A percentile compares a stretch with the other conserved stretches of the same genome.
phyloP scores from a whole-genome alignment of 2,329 filamentous ascomycete species.

The Gliomastix tumulicola region DNA sequence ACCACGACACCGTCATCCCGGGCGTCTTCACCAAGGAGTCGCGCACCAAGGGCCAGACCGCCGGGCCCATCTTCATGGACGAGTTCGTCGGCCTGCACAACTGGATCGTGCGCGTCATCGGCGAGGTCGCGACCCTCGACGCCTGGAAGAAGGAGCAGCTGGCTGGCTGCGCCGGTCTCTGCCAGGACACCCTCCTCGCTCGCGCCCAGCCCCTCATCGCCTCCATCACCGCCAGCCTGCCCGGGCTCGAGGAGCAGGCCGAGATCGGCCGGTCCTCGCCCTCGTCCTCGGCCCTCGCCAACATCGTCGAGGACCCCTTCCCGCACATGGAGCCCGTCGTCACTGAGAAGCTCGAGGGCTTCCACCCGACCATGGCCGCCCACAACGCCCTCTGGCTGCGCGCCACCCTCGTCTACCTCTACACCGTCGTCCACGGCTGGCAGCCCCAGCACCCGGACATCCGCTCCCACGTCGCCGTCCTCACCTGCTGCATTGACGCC shows the following conservation, averaged over 20 bases:
- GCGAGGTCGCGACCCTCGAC: constrained; percentile 44
- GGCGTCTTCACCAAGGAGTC: constrained; percentile 11
- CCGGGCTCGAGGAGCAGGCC: constrained; percentile 6
- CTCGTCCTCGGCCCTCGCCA: constrained; percentile 7
- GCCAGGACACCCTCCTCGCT: constrained; percentile 34
- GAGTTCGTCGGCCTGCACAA: constrained; percentile 50
- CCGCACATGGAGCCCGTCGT: constrained; percentile 12
- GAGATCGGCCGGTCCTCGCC: too few relatives aligned
- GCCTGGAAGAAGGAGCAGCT: constrained; percentile 46
- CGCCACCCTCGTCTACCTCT: constrained; percentile 38
- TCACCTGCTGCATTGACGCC: constrained; percentile 23
- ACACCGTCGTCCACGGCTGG: constrained; percentile 43
- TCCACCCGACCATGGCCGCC: constrained; percentile 9
- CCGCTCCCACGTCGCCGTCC: constrained; percentile 19
- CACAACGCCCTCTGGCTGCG: constrained; percentile 38
- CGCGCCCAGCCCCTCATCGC: constrained; percentile 34
- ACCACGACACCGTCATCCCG: constrained; percentile 31
- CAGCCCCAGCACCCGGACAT: constrained; percentile 37
- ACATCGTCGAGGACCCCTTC: constrained; percentile 11
- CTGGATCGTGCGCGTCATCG: constrained; percentile 48
- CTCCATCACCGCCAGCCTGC: constrained; percentile 16
- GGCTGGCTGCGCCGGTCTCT: constrained; percentile 32
- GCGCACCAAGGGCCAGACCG: constrained; percentile 10
- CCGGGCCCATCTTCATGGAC: constrained; percentile 32
- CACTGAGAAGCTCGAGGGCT: constrained; percentile 11